Base-by-base conservation (phyloP, 306 rosid genomes). In the Senna siamea region DNA sequence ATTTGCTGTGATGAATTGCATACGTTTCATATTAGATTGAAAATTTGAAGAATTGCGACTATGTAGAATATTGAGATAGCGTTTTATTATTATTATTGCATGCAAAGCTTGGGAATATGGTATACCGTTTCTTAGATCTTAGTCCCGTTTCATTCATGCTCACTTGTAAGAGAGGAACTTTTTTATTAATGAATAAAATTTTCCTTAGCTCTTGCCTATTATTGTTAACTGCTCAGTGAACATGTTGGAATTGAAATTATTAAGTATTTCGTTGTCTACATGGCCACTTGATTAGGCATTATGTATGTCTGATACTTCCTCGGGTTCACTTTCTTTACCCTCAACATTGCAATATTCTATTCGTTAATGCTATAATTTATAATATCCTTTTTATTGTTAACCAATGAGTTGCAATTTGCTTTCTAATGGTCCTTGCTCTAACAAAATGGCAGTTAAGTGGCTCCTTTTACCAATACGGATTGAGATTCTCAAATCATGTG, bases 401-500 rank as follows among this genome's bases (percentile, higher is more conserved):
- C 13, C 19, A 22, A 23, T 70, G 73, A 43, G 9, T 56, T 58
- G 51, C 17, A 6, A 44, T 38, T 35, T 74, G 20, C 35, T 7
- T 74, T 38, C 18, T 50, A 46, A 70, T 62, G 53, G 4, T 57
- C 38, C 38, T 73, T 76, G 26, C 55, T 68, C 57, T 69, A 20
- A 28, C 62, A 34, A 76, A 41, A 44, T 85, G 5, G 41, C 80
- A 88, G 98, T 73, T 79, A 37, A 65, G 82, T 55, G 77, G 89
- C 54, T 73, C 87, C 9, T 60, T 72, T 62, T 79, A 66, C 75
- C 77, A 75, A 58, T 64, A 76, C 77, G 85, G 87, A 69, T 73
- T 70, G 84, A 83, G 83, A 82, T 85, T 70, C 80, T 84, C 80
- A 13, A 76, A 86, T 35, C 62, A 82, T 2, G 85, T 66, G 48